Evolutionary conservation across 2,329 filamentous ascomycete genomes (phyloP), one percentile per base, ranked within the genome.

Genomic region (Ascochyta clinopodiicola): DNA sequence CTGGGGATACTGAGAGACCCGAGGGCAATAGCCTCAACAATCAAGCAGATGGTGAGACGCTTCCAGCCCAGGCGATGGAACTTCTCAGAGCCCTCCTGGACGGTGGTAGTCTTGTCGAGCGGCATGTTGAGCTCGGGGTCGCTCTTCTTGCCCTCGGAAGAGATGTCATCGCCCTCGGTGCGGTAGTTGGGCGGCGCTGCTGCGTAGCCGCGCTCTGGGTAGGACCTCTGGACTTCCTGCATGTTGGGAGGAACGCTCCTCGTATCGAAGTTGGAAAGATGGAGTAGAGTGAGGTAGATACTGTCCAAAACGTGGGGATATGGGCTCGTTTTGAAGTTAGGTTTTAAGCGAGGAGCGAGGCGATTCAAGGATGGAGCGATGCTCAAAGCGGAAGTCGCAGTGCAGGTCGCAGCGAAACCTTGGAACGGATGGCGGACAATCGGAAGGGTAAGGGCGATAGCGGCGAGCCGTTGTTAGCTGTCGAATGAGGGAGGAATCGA

Each of bases 1-100:
- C 72, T 75, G 7, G 80, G 78, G 24, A 80, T 71, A 46, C 78
- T 79, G 55, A 81, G 69, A 34, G 74, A 77, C 35, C 80, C 80
- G 24, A 82, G 73, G 7, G 80, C 78, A 56, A 82, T 80, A 27
- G 80, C 79, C 62, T 82, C 80, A 49, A 81, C 80, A 47, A 82
- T 80, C 50, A 82, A 68, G 51, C 81, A 78, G 19, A 82, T 70
- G 1, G 79, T 81, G 34, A 81, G 69, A 21, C 79, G 76, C 63
- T 82, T 81, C 82, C 82, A 84, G 45, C 82, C 76, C 24, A 82
- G 70, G 15, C 68, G 66, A 42, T 73, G 61, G 69, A 78, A 79
- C 56, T 76, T 76, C 37, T 70, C 71, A 13, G 71, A 69, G 24
- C 74, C 74, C 53, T 75, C 71, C 32, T 74, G 69, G 40, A 73